Evolutionary conservation across 768 basidiomycete genomes (phyloP), one percentile per base, ranked within the genome.

Genomic region (Hypholoma sublateritium): DNA sequence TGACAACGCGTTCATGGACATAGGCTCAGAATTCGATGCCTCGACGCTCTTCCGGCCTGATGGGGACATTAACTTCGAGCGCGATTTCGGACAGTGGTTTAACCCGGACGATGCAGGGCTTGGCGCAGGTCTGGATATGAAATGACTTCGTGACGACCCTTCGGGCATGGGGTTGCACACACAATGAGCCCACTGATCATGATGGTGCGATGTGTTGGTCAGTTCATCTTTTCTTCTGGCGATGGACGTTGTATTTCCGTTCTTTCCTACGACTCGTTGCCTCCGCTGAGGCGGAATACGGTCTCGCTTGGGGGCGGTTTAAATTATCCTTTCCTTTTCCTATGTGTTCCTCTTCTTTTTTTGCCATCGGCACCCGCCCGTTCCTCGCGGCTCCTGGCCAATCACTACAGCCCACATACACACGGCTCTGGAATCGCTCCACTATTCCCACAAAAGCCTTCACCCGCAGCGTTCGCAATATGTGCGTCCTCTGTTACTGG

Each of bases 11-110:
- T 53, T 53, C 36, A 60, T 62, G 56, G 52, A 44, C 4, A 60
- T 63, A 51, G 59, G 61, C 16, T 32, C 47, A 19, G 77, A 75
- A 4, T 78, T 78, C 49, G 74, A 76, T 54, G 34, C 70, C 7
- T 59, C 65, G 13, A 48, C 36, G 13, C 55, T 83, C 41, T 82
- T 83, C 65, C 67, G 75, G 45, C 61, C 69, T n/a, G 75, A 79
- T 49, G 77, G 76, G 1, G 74, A 81, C 56, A 70, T 88, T 66
- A 83, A 86, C 64, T 88, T 88, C 61, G 88, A 88, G 69, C 75
- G 86, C 65, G 88, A 88, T 63, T 89, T 89, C 70, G 84, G 85
- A 54, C 84, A 87, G 64, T 89, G 87, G 87, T 88, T 90, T 62
- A 86, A 84, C 65, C 80, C 79, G 5, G 81, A 85, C 53, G 80